phyloP scores from a whole-genome alignment of 2,329 filamentous ascomycete genomes.

The Colletotrichum spaethianum region DNA sequence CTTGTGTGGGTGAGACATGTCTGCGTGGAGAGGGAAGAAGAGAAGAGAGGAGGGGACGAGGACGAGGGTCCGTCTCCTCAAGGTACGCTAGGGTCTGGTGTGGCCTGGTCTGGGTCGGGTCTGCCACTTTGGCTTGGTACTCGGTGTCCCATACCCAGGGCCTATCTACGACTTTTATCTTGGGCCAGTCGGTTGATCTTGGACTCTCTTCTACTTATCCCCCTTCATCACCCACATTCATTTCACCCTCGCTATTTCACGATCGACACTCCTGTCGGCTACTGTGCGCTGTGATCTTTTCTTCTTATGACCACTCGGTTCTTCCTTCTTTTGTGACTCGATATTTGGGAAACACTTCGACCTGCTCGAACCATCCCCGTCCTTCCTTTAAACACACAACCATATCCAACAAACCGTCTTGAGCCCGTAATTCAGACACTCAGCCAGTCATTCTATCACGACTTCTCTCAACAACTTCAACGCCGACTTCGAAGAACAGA shows the following conservation, averaged over 20 bases:
- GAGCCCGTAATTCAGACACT: slow-evolving; percentile 49
- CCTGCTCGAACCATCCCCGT: slow-evolving; percentile 52
- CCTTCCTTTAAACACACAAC: slow-evolving; percentile 59
- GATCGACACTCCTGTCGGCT: slow-evolving; percentile 65
- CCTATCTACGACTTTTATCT: slow-evolving; percentile 58
- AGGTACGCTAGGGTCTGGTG: slow-evolving; percentile 48
- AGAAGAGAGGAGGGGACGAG: slow-evolving; percentile 45
- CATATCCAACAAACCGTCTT: slow-evolving; percentile 42
- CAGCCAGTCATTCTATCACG: slow-evolving; percentile 46
- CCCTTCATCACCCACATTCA: slow-evolving; percentile 59
- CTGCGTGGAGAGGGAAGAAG: slow-evolving; percentile 54
- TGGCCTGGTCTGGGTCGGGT: slow-evolving; percentile 31
- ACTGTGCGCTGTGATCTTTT: slow-evolving; percentile 60
- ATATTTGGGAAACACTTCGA: slow-evolving; percentile 59
- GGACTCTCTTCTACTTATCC: slow-evolving; percentile 65
- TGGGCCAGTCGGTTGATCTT: slow-evolving; percentile 53
- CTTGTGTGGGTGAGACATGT: slow-evolving; percentile 64
- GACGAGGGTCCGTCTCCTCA: slow-evolving; percentile 46
- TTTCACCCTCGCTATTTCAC: slow-evolving; percentile 55
- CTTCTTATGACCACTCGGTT: slow-evolving; percentile 64
- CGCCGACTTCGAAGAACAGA: slow-evolving; percentile 35
- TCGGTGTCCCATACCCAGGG: slow-evolving; percentile 41
- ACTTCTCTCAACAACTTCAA: slow-evolving; percentile 45
- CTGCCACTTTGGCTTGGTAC: slow-evolving; percentile 33
- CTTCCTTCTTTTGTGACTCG: slow-evolving; percentile 65